These are phyloP conservation scores for Periconia digitata DNA, from an alignment of 2,329 filamentous ascomycete genomes.

Conservation along the genomic window DNA sequence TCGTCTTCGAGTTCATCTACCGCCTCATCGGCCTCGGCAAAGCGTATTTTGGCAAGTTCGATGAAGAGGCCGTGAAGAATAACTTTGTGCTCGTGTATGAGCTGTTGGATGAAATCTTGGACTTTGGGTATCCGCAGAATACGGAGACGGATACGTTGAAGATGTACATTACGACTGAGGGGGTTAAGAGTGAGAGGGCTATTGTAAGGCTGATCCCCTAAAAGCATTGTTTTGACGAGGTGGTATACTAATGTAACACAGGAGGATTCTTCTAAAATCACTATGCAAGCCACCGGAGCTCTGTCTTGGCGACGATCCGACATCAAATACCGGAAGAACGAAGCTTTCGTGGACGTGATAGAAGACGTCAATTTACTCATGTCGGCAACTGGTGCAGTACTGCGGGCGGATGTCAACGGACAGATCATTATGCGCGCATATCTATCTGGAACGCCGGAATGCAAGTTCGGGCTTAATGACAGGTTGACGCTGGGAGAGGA, in stretches of 20 bases:
- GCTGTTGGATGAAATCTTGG: slow-evolving; percentile 94
- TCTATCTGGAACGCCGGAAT: slow-evolving; percentile 92
- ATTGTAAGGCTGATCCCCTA: slow-evolving; percentile 48
- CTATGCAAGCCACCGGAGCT: slow-evolving; percentile 97
- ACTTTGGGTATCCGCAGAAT: slow-evolving; percentile 98
- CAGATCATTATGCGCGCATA: slow-evolving; percentile 99
- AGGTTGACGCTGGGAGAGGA: slow-evolving; percentile 79
- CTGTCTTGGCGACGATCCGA: slow-evolving; percentile 96
- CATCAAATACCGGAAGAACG: slow-evolving; percentile 99
- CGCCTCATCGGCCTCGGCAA: slow-evolving; percentile 85
- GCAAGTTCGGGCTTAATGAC: slow-evolving; percentile 98
- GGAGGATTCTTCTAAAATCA: slow-evolving; percentile 96
- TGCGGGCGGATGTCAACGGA: slow-evolving; percentile 93
- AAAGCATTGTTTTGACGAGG: slow-evolving; percentile 11
- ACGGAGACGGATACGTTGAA: slow-evolving; percentile 98
- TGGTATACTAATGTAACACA: too few relatives aligned
- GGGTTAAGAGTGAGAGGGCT: slow-evolving; percentile 85
- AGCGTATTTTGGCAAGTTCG: slow-evolving; percentile 98
- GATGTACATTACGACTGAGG: slow-evolving; percentile 99
- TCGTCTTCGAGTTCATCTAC: slow-evolving; percentile 98
- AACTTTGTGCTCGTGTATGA: slow-evolving; percentile 99
- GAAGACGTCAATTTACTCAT: slow-evolving; percentile 98
- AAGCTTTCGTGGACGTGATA: slow-evolving; percentile 98
- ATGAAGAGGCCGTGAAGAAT: slow-evolving; percentile 99
- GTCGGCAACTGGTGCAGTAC: slow-evolving; percentile 94